Conservation (phyloP, 2,329 filamentous ascomycete genomes). For the Magnaporthales sp. region DNA sequence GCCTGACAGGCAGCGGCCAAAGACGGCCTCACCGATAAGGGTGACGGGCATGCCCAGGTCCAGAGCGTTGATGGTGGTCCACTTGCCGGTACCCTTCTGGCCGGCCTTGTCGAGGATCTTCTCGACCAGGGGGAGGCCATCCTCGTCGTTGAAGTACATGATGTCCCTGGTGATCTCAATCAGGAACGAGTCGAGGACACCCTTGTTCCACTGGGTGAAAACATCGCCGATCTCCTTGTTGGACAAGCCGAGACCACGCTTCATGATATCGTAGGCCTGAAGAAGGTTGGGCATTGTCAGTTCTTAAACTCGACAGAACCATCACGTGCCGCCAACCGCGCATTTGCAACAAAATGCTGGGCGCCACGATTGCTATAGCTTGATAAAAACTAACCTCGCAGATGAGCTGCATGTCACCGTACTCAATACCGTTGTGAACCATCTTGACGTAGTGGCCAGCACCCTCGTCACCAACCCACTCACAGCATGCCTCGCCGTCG, state of each 20-base stretch:
- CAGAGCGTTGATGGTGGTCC: slow-evolving; percentile 98
- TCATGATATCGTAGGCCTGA: slow-evolving; percentile 98
- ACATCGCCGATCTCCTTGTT: slow-evolving; percentile 95
- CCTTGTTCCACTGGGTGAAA: slow-evolving; percentile 95
- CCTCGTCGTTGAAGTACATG: slow-evolving; percentile 96
- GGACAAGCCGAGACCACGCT: slow-evolving; percentile 83
- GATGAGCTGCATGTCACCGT: slow-evolving; percentile 99
- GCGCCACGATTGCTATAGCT: not conserved
- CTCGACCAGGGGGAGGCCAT: slow-evolving; percentile 84
- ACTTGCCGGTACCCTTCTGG: slow-evolving; percentile 99
- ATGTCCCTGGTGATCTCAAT: slow-evolving; percentile 99
- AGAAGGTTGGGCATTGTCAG: slow-evolving; percentile 3
- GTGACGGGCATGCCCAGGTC: slow-evolving; percentile 98
- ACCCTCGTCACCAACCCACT: slow-evolving; percentile 99
- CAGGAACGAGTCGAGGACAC: slow-evolving; percentile 96
- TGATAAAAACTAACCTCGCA: slow-evolving; percentile 63
- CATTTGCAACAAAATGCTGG: not conserved
- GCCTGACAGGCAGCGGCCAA: slow-evolving; percentile 85
- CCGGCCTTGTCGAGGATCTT: slow-evolving; percentile 98
- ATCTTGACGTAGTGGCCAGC: slow-evolving; percentile 99
- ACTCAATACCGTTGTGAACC: slow-evolving; percentile 99
- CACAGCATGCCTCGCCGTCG: slow-evolving; percentile 94
- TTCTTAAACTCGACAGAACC: not conserved
- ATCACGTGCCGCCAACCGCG: not conserved
- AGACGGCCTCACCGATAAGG: slow-evolving; percentile 93